Base-by-base conservation (phyloP, 2,329 filamentous ascomycete species). In the Chrysosporium queenslandicum region DNA sequence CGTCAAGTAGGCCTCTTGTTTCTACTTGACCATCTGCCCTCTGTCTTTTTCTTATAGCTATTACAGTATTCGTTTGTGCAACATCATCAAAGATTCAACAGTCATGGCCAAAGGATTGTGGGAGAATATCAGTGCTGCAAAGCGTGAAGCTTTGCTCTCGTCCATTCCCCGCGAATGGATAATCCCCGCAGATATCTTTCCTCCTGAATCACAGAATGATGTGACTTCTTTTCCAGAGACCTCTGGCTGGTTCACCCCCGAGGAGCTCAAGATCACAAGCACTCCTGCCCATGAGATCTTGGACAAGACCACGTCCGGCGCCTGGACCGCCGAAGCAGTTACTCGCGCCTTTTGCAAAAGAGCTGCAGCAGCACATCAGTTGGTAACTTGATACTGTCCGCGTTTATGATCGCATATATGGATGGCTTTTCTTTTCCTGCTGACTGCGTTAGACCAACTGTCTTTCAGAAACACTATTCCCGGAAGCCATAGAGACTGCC, bases 401-500 rank as follows among this genome's bases (percentile, higher is more conserved):
- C n/a, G n/a, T n/a, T n/a, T n/a, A n/a, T n/a, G n/a, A n/a, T n/a
- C n/a, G n/a, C n/a, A n/a, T n/a, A n/a, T n/a, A n/a, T n/a, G n/a
- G n/a, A n/a, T n/a, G n/a, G n/a, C n/a, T n/a, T n/a, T n/a, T n/a
- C n/a, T n/a, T n/a, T n/a, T n/a, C n/a, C 39, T 18, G 18, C 34
- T 30, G 14, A 40, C 30, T 16, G 20, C 42, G n/a, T 53, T n/a
- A 79, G 77, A 80, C 77, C 41, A 82, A 81, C 57, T 83, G 80
- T 60, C 65, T 82, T 2, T 79, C 75, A 1, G 78, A 82, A 57
- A 74, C 75, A 20, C 71, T 82, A 50, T 79, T 80, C 58, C 66
- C 74, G 11, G 56, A 64, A 3, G 71, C 69, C 0, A 51, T 71
- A 1, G 60, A 65, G 4, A 58, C 64, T n/a, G 71, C 70, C 2